phyloP scores from a whole-genome alignment of 2,329 filamentous ascomycete species.

The Trichophyton schoenleinii region DNA sequence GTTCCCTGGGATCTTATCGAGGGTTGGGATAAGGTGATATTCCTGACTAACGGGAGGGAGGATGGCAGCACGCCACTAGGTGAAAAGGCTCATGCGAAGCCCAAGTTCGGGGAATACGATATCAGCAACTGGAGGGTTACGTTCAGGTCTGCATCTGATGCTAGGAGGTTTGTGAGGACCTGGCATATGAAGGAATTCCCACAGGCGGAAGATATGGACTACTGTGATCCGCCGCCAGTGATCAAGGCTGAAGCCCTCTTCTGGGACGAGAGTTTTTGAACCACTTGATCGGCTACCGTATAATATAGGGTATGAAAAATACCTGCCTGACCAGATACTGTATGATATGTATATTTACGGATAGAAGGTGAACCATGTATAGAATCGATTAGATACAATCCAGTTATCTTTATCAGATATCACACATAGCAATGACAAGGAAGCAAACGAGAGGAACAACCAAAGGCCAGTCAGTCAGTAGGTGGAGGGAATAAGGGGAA shows the following conservation, averaged over 20 bases:
- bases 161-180: slow-evolving; percentile 39
- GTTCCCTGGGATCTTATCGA: slow-evolving; percentile 13
- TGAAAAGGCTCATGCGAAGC: background rate
- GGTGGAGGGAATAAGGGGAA: background rate
- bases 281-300: background rate
- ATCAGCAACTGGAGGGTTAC: slow-evolving; percentile 41
- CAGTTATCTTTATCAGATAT: slow-evolving; percentile 1
- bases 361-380: background rate
- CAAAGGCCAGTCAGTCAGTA: background rate
- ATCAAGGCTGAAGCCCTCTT: slow-evolving; percentile 16
- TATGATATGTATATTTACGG: background rate
- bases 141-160: slow-evolving; percentile 44
- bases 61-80: background rate
- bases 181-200: slow-evolving; percentile 42
- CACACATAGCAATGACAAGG: background rate
- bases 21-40: slow-evolving; percentile 8
- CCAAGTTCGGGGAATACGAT: slow-evolving; percentile 4
- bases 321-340: too few relatives aligned
- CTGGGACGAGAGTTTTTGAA: slow-evolving; percentile 6
- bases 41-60: slow-evolving; percentile 2
- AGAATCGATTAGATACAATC: background rate
- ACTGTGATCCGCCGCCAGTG: slow-evolving; percentile 11
- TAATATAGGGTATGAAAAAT: too few relatives aligned
- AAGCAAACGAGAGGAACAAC: background rate
- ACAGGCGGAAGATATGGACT: slow-evolving; percentile 3